Evolutionary conservation across 2,329 filamentous ascomycete genomes (phyloP).

Genomic region (Claviceps africana): DNA sequence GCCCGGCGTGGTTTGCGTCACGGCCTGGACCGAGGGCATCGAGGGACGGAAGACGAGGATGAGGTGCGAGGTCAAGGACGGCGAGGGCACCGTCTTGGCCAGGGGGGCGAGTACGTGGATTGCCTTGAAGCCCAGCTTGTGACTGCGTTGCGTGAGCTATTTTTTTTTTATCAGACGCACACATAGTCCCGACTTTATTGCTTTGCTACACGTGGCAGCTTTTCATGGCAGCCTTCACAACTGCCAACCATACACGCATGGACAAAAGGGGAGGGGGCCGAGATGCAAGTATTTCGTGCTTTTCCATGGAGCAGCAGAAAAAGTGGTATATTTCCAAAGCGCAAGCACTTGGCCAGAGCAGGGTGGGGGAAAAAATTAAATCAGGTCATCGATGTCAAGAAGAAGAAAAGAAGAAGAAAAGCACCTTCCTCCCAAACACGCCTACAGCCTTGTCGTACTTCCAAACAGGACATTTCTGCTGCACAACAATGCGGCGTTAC

Average conservation of each 20-base stretch:
- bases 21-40: constrained; percentile 17
- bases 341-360: too few species aligned
- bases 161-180: too few species aligned
- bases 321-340: too few species aligned
- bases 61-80: constrained; percentile 16
- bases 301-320: too few species aligned
- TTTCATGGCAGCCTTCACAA: too few species aligned
- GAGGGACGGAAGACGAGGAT: constrained; percentile 21
- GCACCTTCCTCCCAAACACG: background rate
- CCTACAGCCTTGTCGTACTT: background rate
- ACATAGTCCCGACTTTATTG: too few species aligned
- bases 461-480: too few species aligned
- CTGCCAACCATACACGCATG: too few species aligned
- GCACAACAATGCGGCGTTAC: background rate
- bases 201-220: too few species aligned
- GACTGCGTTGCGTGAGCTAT: background rate
- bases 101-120: constrained; percentile 20
- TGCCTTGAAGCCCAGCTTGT: constrained; percentile 18
- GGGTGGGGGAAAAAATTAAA: background rate
- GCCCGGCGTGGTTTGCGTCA: constrained; percentile 17
- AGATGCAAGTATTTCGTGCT: too few species aligned
- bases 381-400: background rate
- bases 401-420: too few species aligned
- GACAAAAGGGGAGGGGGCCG: too few species aligned
- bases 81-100: constrained; percentile 16